These are phyloP conservation scores for Guillardia theta DNA, from an alignment of 78 protist species.

Conservation along the genomic window DNA sequence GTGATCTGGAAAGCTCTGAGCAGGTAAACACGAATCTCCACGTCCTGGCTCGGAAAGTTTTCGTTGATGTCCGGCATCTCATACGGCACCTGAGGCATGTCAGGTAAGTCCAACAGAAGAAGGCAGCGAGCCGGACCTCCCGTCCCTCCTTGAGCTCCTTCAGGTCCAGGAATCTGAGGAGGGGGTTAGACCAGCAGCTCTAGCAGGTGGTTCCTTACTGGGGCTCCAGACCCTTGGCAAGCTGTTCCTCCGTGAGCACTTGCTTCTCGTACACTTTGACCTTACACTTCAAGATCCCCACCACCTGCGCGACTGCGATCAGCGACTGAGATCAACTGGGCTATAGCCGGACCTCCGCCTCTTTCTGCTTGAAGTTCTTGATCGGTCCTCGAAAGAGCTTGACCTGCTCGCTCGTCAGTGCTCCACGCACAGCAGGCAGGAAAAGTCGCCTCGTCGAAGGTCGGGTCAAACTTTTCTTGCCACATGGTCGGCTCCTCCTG, in stretches of 20 bases:
- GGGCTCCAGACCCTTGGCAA: not conserved
- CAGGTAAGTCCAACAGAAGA: not conserved
- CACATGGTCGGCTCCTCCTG: not conserved
- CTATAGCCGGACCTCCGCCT: not conserved
- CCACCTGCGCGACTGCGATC: not conserved
- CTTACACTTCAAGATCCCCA: not conserved
- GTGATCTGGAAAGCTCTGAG: constrained; percentile 17
- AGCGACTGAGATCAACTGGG: too few relatives aligned
- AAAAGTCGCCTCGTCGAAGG: constrained; percentile 29
- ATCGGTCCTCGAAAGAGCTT: not conserved
- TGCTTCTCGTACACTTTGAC: not conserved
- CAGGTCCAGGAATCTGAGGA: not conserved
- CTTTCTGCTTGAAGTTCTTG: not conserved
- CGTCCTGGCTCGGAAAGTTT: not conserved
- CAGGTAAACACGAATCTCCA: constrained; percentile 16
- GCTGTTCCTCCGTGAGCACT: not conserved
- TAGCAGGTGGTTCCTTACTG: not conserved
- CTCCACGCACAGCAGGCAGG: too few relatives aligned
- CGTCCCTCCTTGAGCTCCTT: not conserved
- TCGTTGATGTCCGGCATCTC: constrained; percentile 31
- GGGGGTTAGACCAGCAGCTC: not conserved
- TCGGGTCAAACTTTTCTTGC: not conserved
- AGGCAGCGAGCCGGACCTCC: not conserved
- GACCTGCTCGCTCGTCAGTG: too few relatives aligned
- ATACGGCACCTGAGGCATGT: not conserved